Percentiles rank a stretch among this genome's conserved stretches.
phyloP scores from a whole-genome alignment of 2,329 filamentous ascomycete genomes.

The Moelleriella libera region DNA sequence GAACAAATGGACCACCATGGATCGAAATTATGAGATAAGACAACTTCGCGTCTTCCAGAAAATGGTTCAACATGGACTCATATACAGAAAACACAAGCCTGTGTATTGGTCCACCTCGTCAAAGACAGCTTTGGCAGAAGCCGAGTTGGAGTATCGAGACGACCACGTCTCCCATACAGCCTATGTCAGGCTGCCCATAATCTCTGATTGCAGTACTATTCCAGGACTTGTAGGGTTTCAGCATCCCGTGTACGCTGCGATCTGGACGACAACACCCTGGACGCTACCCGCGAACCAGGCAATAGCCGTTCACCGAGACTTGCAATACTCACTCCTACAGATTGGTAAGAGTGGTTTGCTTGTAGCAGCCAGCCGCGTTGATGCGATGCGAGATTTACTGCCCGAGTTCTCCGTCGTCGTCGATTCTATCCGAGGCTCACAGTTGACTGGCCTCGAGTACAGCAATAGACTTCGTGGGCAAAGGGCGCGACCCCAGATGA shows the following conservation, averaged over 20 bases:
- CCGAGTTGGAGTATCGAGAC: constrained; percentile 73
- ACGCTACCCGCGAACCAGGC: constrained; percentile 86
- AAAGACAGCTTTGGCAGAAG: constrained; percentile 65
- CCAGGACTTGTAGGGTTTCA: constrained; percentile 22
- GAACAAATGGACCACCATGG: constrained; percentile 65
- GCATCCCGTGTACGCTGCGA: constrained; percentile 57
- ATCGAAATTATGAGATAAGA: constrained; percentile 56
- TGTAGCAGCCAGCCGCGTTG: constrained; percentile 56
- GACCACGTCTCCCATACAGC: constrained; percentile 57
- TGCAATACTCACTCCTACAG: constrained; percentile 59
- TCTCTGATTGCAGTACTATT: constrained; percentile 19
- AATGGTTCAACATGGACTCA: constrained; percentile 58
- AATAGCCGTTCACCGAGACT: constrained; percentile 63
- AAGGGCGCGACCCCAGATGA: constrained; percentile 42
- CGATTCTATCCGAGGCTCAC: constrained; percentile 45
- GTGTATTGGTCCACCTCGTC: constrained; percentile 81
- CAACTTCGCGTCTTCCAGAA: constrained; percentile 64
- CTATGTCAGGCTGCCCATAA: constrained; percentile 68
- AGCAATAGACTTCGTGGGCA: constrained; percentile 52
- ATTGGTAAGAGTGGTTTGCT: constrained; percentile 46
- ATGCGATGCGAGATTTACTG: constrained; percentile 35
- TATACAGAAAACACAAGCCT: constrained; percentile 67
- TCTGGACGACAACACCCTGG: constrained; percentile 99
- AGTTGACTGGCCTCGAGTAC: constrained; percentile 55
- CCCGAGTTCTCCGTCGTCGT: constrained; percentile 40